Percentiles rank a stretch among this genome's conserved stretches.
phyloP scores from a whole-genome alignment of 345 rosid species.

The Rhizophora mangle region DNA sequence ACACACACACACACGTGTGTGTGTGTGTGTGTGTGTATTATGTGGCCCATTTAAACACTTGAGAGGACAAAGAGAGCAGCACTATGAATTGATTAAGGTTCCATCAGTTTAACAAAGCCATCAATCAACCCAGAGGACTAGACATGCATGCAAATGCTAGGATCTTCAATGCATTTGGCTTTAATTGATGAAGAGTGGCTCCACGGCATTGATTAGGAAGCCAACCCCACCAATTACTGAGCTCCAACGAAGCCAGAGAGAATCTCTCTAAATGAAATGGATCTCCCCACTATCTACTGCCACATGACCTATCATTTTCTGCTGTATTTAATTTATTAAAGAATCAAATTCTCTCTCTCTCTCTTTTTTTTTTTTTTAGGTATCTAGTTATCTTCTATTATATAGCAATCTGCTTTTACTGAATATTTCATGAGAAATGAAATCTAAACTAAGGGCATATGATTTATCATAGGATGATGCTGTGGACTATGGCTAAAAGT shows the following conservation, averaged over 20 bases:
- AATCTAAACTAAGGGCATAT: too few relatives aligned
- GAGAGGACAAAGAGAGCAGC: not conserved
- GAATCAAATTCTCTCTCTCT: too few relatives aligned
- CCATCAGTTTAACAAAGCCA: conserved; percentile 1
- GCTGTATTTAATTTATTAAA: not conserved
- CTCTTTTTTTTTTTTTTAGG: too few relatives aligned
- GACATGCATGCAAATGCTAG: too few relatives aligned
- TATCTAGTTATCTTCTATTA: too few relatives aligned
- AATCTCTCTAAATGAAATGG: conserved; percentile 37
- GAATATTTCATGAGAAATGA: too few relatives aligned
- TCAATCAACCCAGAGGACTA: not conserved
- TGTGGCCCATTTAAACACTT: not conserved
- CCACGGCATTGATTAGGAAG: conserved; percentile 20
- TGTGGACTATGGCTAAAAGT: too few relatives aligned
- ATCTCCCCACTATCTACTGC: conserved; percentile 28
- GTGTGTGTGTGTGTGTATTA: too few relatives aligned
- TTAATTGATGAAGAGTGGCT: not conserved
- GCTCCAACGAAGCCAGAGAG: conserved; percentile 34
- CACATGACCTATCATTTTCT: conserved; percentile 15
- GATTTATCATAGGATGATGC: too few relatives aligned
- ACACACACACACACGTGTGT: too few relatives aligned
- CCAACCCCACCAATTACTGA: conserved; percentile 26
- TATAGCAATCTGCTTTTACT: too few relatives aligned
- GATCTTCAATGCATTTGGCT: too few relatives aligned
- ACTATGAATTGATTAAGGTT: not conserved